Percentiles rank a stretch among this genome's conserved stretches.
Conservation (phyloP, 2,329 filamentous ascomycete genomes). For the Penicillium sp. region DNA sequence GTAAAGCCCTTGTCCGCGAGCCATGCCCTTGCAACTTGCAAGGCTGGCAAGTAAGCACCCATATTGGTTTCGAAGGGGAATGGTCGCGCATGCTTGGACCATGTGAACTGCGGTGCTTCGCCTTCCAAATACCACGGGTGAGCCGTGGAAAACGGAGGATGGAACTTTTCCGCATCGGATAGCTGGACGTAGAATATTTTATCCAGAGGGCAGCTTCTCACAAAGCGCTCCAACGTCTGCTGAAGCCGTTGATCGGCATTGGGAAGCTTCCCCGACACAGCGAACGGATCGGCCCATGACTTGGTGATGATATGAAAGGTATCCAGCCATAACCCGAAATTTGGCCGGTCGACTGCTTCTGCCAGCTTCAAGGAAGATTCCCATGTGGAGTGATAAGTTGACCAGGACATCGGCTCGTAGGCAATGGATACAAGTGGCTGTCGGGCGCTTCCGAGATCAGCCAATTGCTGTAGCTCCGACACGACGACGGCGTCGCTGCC, state of each 20-base stretch:
- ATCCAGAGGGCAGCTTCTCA: conserved; percentile 21
- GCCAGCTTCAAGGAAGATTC: conserved; percentile 30
- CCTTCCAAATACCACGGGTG: conserved; percentile 32
- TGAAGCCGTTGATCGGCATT: conserved; percentile 18
- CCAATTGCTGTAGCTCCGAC: conserved; percentile 30
- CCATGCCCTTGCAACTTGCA: conserved; percentile 29
- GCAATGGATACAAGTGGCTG: conserved; percentile 30
- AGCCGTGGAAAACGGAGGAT: conserved; percentile 28
- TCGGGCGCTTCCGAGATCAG: conserved; percentile 27
- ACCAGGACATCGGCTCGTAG: conserved; percentile 39
- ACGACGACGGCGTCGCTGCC: conserved; percentile 30
- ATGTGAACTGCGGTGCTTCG: conserved; percentile 30
- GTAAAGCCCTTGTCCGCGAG: conserved; percentile 28
- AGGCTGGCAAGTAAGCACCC: conserved; percentile 30
- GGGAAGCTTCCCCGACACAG: conserved; percentile 24
- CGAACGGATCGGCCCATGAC: conserved; percentile 33
- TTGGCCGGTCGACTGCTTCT: conserved; percentile 28
- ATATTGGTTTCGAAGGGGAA: conserved; percentile 32
- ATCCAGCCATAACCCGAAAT: conserved; percentile 41
- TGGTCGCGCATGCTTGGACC: conserved; percentile 31
- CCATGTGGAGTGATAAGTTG: conserved; percentile 33
- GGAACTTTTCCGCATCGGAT: conserved; percentile 36
- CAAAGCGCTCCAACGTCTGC: conserved; percentile 25
- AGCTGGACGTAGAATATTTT: conserved; percentile 39
- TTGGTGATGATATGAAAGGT: conserved; percentile 36